Evolutionary conservation across 169 alveolate genomes (phyloP).

Genomic region (Eimeria nieschulzi): DNA sequence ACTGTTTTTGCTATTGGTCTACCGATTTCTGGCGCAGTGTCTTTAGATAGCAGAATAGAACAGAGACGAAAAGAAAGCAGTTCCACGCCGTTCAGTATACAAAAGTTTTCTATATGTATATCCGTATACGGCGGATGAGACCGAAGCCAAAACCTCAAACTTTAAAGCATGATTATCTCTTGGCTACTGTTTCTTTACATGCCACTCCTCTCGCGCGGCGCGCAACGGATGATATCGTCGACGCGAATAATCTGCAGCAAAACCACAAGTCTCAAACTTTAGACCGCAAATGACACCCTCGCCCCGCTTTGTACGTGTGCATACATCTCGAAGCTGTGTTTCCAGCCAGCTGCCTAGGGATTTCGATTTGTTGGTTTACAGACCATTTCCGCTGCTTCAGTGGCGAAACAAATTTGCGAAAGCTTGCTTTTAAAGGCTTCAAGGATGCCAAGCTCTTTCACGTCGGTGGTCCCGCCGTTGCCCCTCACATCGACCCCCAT

Average conservation of each 20-base stretch:
- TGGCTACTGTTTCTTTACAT: conserved; percentile 7
- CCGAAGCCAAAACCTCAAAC: background rate
- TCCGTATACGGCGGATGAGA: too few relatives aligned
- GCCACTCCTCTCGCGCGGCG: conserved; percentile 95
- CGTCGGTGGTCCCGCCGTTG: conserved; percentile 94
- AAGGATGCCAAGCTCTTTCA: conserved; percentile 94
- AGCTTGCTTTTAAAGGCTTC: conserved; percentile 98
- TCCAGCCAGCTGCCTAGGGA: background rate
- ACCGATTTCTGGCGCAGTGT: too few relatives aligned
- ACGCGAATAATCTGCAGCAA: conserved; percentile 94
- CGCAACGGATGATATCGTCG: conserved; percentile 98
- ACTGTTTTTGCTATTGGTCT: too few relatives aligned
- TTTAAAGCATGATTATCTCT: background rate
- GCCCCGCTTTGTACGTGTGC: background rate
- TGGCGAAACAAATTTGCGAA: conserved; percentile 96
- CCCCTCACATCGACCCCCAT: conserved; percentile 87
- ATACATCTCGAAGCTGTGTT: background rate
- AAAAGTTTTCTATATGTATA: too few relatives aligned
- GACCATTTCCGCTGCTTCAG: conserved; percentile 98
- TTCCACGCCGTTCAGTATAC: too few relatives aligned
- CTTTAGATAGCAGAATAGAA: too few relatives aligned
- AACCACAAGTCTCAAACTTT: background rate
- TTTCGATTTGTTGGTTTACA: background rate
- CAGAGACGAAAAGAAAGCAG: too few relatives aligned
- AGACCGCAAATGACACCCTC: background rate